Percentiles rank a stretch among this genome's conserved stretches.
Evolutionary conservation across 306 rosid species (phyloP).

Genomic region (Fragaria nilgerrensis): DNA sequence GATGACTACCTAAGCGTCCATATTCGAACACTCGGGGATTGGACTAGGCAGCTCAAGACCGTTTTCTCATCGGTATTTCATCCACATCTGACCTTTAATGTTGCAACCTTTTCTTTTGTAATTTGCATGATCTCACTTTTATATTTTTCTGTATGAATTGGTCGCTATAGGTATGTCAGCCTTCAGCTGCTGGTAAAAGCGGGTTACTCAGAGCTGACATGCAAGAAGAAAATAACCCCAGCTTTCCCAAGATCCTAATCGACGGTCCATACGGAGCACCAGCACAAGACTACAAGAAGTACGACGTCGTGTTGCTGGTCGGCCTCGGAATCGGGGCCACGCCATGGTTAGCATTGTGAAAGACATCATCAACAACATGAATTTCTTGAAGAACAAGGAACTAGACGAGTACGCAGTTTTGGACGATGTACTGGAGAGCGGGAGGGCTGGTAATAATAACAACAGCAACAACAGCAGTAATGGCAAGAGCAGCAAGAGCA

Average conservation of each 20-base stretch:
- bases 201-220: constrained; percentile 52
- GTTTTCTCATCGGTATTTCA: constrained; percentile 35
- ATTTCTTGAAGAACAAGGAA: constrained; percentile 12
- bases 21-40: constrained; percentile 56
- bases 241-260: constrained; percentile 49
- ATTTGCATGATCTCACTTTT: not conserved
- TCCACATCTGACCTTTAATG: not conserved
- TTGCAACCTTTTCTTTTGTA: not conserved
- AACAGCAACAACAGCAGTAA: not conserved
- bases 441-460: not conserved
- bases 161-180: constrained; percentile 40
- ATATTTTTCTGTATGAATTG: no score
- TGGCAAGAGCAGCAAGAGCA: constrained; percentile 20
- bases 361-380: constrained; percentile 50
- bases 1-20: constrained; percentile 57
- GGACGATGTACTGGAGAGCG: constrained; percentile 22
- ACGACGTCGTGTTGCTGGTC: constrained; percentile 53
- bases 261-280: constrained; percentile 69
- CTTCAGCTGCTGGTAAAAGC: constrained; percentile 52
- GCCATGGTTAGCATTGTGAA: constrained; percentile 60
- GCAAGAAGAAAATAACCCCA: constrained; percentile 38
- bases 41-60: constrained; percentile 56
- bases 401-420: constrained; percentile 16
- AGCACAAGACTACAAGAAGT: constrained; percentile 61
- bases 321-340: constrained; percentile 68